These are phyloP conservation scores for Colletotrichum sp. DNA, from an alignment of 2,329 filamentous ascomycete genomes.

Conservation along the genomic window DNA sequence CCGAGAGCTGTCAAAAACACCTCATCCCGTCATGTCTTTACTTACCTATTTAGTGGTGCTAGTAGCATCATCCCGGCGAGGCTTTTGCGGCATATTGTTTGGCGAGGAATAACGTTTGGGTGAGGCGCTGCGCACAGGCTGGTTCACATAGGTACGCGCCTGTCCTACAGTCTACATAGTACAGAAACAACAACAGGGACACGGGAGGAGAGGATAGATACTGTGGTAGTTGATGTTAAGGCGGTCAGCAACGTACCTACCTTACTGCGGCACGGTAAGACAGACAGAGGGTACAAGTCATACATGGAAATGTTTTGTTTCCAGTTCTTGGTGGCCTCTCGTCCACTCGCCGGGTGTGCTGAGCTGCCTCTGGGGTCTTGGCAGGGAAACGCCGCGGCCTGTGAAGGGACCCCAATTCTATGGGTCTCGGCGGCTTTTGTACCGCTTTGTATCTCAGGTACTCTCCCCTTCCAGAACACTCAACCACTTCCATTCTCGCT, in stretches of 20 bases:
- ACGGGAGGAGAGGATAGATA: not conserved
- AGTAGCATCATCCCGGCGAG: not conserved
- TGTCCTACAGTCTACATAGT: not conserved
- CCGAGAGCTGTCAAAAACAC: constrained; percentile 4
- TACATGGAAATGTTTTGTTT: not conserved
- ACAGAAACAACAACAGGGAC: not conserved
- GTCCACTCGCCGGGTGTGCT: constrained; percentile 1
- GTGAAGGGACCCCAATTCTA: not conserved
- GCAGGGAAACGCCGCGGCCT: constrained; percentile 7
- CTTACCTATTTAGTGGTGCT: not conserved
- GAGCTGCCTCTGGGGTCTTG: constrained; percentile 3
- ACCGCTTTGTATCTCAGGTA: not conserved
- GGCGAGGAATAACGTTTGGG: not conserved
- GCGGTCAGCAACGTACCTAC: not conserved
- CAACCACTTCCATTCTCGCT: not conserved
- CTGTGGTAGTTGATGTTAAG: not conserved
- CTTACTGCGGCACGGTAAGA: not conserved
- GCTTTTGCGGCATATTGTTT: not conserved
- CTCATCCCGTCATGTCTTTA: not conserved
- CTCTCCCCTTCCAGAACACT: not conserved
- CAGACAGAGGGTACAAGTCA: not conserved
- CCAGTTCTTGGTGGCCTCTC: not conserved
- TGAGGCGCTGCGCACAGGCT: not conserved
- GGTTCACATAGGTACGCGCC: not conserved
- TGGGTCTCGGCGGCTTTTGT: not conserved